Conservation (phyloP, 1,284 basidiomycete species). For the Neotropicomus parvogracilis region DNA sequence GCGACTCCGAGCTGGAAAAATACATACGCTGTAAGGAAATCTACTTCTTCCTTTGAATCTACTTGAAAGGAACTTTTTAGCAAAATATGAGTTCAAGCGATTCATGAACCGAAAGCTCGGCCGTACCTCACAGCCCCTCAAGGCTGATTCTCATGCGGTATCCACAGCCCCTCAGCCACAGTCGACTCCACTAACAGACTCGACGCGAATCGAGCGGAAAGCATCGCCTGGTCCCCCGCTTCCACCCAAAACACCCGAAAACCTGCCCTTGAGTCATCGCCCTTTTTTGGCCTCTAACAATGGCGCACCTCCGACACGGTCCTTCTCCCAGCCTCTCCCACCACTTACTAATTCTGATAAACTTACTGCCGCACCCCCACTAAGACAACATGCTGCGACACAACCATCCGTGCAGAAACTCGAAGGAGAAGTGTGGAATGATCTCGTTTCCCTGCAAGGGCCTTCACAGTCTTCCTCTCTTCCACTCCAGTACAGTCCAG, state of each 20-base stretch:
- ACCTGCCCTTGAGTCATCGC: constrained; percentile 21
- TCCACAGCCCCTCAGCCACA: constrained; percentile 16
- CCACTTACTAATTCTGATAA: constrained; percentile 18
- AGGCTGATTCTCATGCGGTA: constrained; percentile 45
- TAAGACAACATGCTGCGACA: constrained; percentile 10
- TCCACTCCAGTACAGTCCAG: constrained; percentile 47
- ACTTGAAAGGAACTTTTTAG: constrained; percentile 34
- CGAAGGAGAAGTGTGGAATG: constrained; percentile 44
- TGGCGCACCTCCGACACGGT: constrained; percentile 20
- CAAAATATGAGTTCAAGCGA: constrained; percentile 71
- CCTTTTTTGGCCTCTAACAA: constrained; percentile 7
- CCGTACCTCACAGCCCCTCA: constrained; percentile 35
- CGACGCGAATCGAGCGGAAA: constrained; percentile 10
- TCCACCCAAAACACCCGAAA: constrained; percentile 31
- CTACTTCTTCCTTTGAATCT: background rate
- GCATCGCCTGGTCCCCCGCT: constrained; percentile 26
- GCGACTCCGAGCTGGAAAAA: constrained; percentile 81
- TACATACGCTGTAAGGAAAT: constrained; percentile 64
- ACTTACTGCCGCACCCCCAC: constrained; percentile 5
- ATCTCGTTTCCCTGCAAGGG: constrained; percentile 48
- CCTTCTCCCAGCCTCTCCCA: constrained; percentile 32
- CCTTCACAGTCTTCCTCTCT: constrained; percentile 47
- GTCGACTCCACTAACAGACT: constrained; percentile 10
- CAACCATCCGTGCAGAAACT: constrained; percentile 20
- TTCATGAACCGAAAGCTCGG: constrained; percentile 44